A percentile compares a stretch with the other conserved stretches of the same genome.
Conservation (phyloP, 345 rosid species). For the Zanthoxylum bungeanum region DNA sequence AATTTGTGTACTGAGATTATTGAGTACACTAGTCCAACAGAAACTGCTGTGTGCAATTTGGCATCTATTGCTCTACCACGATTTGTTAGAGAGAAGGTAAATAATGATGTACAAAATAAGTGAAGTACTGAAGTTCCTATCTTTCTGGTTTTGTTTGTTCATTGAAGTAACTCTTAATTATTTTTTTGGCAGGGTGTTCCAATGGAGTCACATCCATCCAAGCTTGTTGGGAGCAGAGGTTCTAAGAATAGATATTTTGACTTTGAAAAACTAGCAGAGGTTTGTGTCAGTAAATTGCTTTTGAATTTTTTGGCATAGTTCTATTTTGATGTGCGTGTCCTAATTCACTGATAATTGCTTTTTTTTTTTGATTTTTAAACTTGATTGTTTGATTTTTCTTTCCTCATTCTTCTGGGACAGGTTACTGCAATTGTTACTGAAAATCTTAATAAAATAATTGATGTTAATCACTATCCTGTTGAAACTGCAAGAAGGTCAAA, state of each 20-base stretch:
- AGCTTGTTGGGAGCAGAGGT: constrained; percentile 79
- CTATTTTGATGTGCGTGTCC: not conserved
- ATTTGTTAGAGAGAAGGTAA: constrained; percentile 77
- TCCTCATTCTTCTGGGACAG: constrained; percentile 27
- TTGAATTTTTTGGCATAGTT: not conserved
- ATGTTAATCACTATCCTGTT: constrained; percentile 87
- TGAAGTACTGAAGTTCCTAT: not conserved
- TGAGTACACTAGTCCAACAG: constrained; percentile 87
- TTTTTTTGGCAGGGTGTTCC: constrained; percentile 47
- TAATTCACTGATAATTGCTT: not conserved
- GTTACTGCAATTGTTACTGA: constrained; percentile 62
- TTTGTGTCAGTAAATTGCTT: constrained; percentile 23
- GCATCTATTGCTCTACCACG: constrained; percentile 91
- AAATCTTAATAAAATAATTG: constrained; percentile 80
- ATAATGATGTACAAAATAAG: not conserved
- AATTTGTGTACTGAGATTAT: constrained; percentile 91
- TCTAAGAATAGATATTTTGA: constrained; percentile 77
- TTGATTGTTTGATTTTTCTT: not conserved
- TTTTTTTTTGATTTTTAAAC: not conserved
- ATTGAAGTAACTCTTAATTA: not conserved
- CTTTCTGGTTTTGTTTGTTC: constrained; percentile 2
- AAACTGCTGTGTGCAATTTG: constrained; percentile 94
- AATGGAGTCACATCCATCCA: constrained; percentile 65
- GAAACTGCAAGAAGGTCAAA: constrained; percentile 85
- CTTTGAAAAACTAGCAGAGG: constrained; percentile 90